A percentile compares a stretch with the other conserved stretches of the same genome.
Conservation (phyloP, 306 rosid genomes). For the Gastrolobium bilobum region DNA sequence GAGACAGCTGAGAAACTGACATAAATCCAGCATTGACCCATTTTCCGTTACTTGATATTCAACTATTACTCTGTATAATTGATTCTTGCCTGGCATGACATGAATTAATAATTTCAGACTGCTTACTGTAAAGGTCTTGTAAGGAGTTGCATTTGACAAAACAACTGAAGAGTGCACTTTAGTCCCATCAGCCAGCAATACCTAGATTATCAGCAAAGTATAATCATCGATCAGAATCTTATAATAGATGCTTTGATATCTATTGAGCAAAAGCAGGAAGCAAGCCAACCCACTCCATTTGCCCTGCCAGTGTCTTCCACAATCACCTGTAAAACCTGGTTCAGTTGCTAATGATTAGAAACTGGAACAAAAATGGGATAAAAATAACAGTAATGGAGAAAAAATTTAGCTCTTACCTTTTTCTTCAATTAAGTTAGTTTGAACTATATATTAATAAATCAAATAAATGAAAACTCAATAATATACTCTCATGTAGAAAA, state of each 20-base stretch:
- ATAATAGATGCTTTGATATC: constrained; percentile 16
- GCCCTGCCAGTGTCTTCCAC: constrained; percentile 66
- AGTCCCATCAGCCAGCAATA: constrained; percentile 69
- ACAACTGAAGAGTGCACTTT: constrained; percentile 62
- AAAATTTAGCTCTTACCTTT: not conserved
- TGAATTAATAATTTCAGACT: not conserved
- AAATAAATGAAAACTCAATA: not conserved
- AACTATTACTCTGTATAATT: not conserved
- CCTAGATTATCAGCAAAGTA: constrained; percentile 50
- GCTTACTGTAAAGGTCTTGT: constrained; percentile 65
- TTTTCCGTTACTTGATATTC: constrained; percentile 3
- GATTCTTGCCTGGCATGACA: constrained; percentile 7
- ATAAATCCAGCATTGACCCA: constrained; percentile 16
- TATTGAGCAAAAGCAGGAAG: constrained; percentile 2
- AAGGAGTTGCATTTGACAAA: constrained; percentile 76
- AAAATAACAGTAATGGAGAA: not conserved
- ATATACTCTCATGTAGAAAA: not conserved
- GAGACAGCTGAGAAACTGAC: not conserved
- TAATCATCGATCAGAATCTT: constrained; percentile 28
- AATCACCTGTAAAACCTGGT: constrained; percentile 65
- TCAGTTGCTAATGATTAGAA: constrained; percentile 26
- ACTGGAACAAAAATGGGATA: not conserved
- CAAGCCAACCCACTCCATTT: constrained; percentile 68
- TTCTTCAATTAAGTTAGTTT: not conserved
- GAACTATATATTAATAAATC: not conserved